A percentile compares a stretch with the other conserved stretches of the same genome.
Evolutionary conservation across 768 basidiomycete species (phyloP).

Genomic region (Pleurotus cornucopiae): DNA sequence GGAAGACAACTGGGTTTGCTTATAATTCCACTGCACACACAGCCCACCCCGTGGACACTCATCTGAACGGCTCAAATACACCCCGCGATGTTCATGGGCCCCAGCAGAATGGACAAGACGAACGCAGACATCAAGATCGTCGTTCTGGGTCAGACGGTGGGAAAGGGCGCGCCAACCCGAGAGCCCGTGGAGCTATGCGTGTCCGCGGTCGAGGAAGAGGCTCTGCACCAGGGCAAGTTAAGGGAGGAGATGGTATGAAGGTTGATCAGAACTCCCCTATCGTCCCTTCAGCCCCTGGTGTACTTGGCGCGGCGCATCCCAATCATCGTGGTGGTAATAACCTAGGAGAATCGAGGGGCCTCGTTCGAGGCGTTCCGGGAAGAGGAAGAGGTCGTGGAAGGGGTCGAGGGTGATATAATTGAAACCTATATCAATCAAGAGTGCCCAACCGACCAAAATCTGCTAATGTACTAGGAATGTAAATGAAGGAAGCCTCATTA

Average conservation of each 20-base stretch:
- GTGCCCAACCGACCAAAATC: no score
- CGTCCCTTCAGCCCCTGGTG: background rate
- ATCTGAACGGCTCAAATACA: background rate
- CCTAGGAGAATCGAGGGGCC: background rate
- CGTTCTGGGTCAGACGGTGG: background rate
- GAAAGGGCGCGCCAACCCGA: background rate
- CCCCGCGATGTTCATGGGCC: background rate
- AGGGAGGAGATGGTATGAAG: background rate
- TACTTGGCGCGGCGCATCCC: background rate
- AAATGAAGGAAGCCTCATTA: no score
- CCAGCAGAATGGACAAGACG: background rate
- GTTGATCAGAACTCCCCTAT: background rate
- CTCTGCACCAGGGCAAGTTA: background rate
- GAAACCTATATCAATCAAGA: background rate
- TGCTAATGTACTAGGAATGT: no score
- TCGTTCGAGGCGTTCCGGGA: background rate
- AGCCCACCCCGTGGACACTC: background rate
- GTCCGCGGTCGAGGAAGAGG: background rate
- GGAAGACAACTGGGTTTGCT: conserved; percentile 48
- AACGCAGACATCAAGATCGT: background rate
- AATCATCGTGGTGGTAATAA: background rate
- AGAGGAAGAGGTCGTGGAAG: background rate
- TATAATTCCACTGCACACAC: conserved; percentile 2
- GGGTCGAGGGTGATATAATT: background rate
- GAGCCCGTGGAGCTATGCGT: background rate